Evolutionary conservation across 1,284 basidiomycete genomes (phyloP).

Genomic region (Pseudozyma tsukubaensis): DNA sequence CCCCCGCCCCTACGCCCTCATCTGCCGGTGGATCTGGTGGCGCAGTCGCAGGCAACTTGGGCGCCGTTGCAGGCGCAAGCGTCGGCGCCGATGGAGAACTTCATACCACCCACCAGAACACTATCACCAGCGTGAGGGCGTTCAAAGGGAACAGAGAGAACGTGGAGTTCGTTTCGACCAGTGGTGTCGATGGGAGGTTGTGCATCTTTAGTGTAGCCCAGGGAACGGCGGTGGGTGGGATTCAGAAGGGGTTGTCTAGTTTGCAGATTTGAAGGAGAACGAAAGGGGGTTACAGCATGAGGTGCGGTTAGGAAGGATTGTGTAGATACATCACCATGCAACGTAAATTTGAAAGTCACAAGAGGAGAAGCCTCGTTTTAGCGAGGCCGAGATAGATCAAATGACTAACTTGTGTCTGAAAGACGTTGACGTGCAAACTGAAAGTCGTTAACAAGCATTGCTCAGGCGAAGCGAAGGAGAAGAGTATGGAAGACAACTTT

Average conservation of each 20-base stretch:
- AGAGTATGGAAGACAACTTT: too few species aligned
- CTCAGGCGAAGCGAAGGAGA: too few species aligned
- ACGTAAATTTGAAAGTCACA: too few species aligned
- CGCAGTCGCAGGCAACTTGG: conserved; percentile 76
- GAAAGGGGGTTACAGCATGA: too few species aligned
- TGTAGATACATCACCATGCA: background rate
- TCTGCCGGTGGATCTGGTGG: conserved; percentile 59
- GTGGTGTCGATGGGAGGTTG: conserved; percentile 93
- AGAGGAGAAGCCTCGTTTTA: too few species aligned
- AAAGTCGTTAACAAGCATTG: too few species aligned
- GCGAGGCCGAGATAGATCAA: too few species aligned
- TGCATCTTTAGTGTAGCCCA: conserved; percentile 85
- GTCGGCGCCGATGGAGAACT: conserved; percentile 76
- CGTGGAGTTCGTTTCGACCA: conserved; percentile 84
- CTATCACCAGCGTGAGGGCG: conserved; percentile 79
- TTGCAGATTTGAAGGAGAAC: conserved; percentile 38
- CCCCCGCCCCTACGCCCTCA: conserved; percentile 48
- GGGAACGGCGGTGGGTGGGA: conserved; percentile 47
- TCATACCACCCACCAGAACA: conserved; percentile 90
- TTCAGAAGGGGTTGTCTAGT: conserved; percentile 58
- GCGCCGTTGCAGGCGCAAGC: conserved; percentile 74
- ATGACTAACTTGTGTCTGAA: too few species aligned
- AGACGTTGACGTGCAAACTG: too few species aligned
- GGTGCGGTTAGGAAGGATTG: background rate
- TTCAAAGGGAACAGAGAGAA: conserved; percentile 70